phyloP scores from a whole-genome alignment of 805 yeast species.

The Saturnispora bothae region DNA sequence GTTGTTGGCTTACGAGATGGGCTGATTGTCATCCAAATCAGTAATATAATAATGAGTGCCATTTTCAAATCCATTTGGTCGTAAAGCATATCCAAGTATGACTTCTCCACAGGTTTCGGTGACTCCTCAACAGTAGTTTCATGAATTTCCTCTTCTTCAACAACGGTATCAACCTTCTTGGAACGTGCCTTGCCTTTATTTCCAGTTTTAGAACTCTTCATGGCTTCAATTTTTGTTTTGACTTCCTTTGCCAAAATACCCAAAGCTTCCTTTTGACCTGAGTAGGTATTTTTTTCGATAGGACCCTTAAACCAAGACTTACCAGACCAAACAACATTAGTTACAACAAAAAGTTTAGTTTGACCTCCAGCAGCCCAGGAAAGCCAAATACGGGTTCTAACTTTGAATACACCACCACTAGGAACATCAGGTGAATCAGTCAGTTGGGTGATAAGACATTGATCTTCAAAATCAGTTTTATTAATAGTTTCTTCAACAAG shows the following conservation, averaged over 20 bases:
- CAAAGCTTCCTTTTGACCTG: slow-evolving; percentile 59
- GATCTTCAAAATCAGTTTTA: slow-evolving; percentile 37
- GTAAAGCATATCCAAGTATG: slow-evolving; percentile 6
- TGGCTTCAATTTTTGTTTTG: slow-evolving; percentile 26
- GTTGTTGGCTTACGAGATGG: slow-evolving; percentile 3
- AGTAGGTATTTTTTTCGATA: slow-evolving; percentile 62
- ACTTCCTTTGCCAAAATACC: slow-evolving; percentile 38
- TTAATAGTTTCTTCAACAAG: slow-evolving; percentile 50
- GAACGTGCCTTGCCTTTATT: slow-evolving; percentile 8
- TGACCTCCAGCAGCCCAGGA: slow-evolving; percentile 53
- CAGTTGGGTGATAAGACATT: slow-evolving; percentile 40
- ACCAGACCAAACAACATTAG: slow-evolving; percentile 58
- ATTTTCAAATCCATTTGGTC: slow-evolving; percentile 19
- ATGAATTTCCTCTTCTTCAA: too few species aligned
- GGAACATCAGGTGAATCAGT: slow-evolving; percentile 80
- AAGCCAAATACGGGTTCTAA: slow-evolving; percentile 45
- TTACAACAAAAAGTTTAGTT: slow-evolving; percentile 43
- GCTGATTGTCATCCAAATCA: slow-evolving; percentile 17
- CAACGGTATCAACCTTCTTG: slow-evolving; percentile 2
- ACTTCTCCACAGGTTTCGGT: slow-evolving; percentile 7
- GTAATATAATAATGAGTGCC: slow-evolving; percentile 14
- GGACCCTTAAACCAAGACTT: slow-evolving; percentile 72
- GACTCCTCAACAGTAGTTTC: neutral
- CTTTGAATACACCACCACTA: slow-evolving; percentile 57
- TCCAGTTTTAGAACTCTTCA: slow-evolving; percentile 19